Evolutionary conservation across 306 rosid species (phyloP), one percentile per base, ranked within the genome.

Genomic region (Quillaja saponaria): DNA sequence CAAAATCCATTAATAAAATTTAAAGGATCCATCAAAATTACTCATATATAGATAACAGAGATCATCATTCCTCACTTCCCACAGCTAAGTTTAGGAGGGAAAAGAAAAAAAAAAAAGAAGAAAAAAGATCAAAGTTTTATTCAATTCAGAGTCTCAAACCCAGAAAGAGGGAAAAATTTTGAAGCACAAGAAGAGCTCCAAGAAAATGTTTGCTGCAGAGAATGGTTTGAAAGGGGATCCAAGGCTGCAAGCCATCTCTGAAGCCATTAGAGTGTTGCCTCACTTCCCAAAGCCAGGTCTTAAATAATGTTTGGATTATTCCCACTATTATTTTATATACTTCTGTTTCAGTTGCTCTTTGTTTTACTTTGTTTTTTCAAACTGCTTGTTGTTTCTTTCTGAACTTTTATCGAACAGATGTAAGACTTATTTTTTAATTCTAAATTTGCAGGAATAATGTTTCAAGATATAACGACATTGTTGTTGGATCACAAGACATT

Each of bases 391-490:
- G 54, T 63, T 64, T 63, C 47, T 64, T 40, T 64, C 21, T 1
- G 61, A 42, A 38, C 66, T 67, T 75, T 71, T 54, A 8, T 75
- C 53, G 9, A 71, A 67, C 76, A 61, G 79, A 47, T 73, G 76
- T 47, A 60, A 20, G 18, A 13, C 47, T 52, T 49, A 25, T 20
- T 53, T 13, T 60, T 35, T 18, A 13, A 5, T 35, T 19, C 13
- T 13, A 31, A 40, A 49, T 49, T 70, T 37, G 75, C 73, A 92
- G 99, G 99, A 70, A 92, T 92, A 58, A 92, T 92, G 96, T 92
- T 92, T 78, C 99, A 92, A 55, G 99, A 92, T 68, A 92, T 92
- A 61, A 92, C 99, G 71, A 92, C 99, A 78, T 87, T 92, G 94
- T 67, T 92, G 91, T 76, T 89, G 67, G 95, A 92, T 89, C 99